phyloP scores from a whole-genome alignment of 345 rosid species.

The Acer saccharum region DNA sequence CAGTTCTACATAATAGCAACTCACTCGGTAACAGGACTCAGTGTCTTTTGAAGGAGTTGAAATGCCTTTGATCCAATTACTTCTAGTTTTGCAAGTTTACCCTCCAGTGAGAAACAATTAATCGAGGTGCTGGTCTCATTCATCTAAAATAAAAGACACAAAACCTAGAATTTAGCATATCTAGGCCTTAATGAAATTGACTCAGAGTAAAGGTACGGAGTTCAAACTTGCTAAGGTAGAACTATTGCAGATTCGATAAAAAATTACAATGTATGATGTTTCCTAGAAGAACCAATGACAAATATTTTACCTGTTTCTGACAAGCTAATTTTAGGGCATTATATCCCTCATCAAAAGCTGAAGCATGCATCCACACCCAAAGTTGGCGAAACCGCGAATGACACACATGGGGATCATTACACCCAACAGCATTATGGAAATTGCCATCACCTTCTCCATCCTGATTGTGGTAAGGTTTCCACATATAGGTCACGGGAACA shows the following conservation, averaged over 20 bases:
- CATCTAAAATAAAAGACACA: conserved; percentile 45
- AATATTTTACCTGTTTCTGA: conserved; percentile 55
- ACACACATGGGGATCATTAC: conserved; percentile 22
- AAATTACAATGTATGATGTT: background rate
- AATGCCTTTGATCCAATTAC: conserved; percentile 70
- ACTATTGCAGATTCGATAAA: background rate
- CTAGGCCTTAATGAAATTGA: conserved; percentile 10
- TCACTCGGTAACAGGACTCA: conserved; percentile 56
- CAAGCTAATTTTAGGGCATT: conserved; percentile 63
- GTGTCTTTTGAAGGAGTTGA: conserved; percentile 63
- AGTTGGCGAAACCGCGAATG: conserved; percentile 43
- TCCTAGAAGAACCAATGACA: background rate
- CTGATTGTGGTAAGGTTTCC: conserved; percentile 49
- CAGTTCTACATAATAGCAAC: conserved; percentile 24
- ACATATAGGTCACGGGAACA: conserved; percentile 77
- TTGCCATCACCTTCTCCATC: conserved; percentile 29
- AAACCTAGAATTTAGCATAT: conserved; percentile 5
- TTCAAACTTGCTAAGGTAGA: background rate
- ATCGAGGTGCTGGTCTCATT: conserved; percentile 45
- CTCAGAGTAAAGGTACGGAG: background rate
- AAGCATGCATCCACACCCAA: conserved; percentile 92
- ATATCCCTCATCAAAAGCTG: conserved; percentile 77
- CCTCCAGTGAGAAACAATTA: conserved; percentile 71
- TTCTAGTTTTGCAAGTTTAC: conserved; percentile 76
- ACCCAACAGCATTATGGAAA: conserved; percentile 19